Base-by-base conservation (phyloP, 2,329 filamentous ascomycete species). In the Ophiobolus disseminans region DNA sequence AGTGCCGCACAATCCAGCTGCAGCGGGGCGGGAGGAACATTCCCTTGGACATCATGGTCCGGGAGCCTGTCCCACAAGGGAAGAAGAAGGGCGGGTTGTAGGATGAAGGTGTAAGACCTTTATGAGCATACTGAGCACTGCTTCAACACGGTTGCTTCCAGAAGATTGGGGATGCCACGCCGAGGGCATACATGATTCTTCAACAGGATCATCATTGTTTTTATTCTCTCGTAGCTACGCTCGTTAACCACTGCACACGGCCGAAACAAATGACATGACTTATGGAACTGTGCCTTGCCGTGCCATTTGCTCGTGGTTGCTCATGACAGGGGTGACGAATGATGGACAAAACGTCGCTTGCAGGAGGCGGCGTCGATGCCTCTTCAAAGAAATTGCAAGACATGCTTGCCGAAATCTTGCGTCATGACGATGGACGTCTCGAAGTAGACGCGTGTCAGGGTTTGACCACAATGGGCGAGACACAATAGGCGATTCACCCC, bases 21-120 rank as follows among this genome's bases (percentile, higher is more conserved):
- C 76, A 80, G 64, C 76, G 86, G 40, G 83, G 79, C 8, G 77
- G 80, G 50, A 61, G 60, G 54, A 82, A 86, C 21, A 81, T 92
- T 40, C 78, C 78, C 48, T 76, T 93, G 70, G 87, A 89, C 66
- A 88, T 91, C 74, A 95, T 95, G 90, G 86, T 93, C 42, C 81
- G 89, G 51, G 87, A 91, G 78, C 88, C 89, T 6, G 56, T 55
- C 7, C 36, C 14, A 16, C 37, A 35, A 21, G 58, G 54, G 57
- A 62, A 62, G 53, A 62, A 62, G 59, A 40, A 4, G n/a, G 25
- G 39, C n/a, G 48, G 40, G 7, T 13, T 44, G 40, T 58, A 53
- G 42, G 28, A 35, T 23, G 8, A 7, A 17, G 39, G 13, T 11
- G 22, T 30, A 36, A 44, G n/a, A 45, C 19, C 28, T 25, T 5